Percentiles rank a stretch among this genome's conserved stretches.
Conservation (phyloP, 192 early-diverging fungal species). For the Backusella psychrophila region DNA sequence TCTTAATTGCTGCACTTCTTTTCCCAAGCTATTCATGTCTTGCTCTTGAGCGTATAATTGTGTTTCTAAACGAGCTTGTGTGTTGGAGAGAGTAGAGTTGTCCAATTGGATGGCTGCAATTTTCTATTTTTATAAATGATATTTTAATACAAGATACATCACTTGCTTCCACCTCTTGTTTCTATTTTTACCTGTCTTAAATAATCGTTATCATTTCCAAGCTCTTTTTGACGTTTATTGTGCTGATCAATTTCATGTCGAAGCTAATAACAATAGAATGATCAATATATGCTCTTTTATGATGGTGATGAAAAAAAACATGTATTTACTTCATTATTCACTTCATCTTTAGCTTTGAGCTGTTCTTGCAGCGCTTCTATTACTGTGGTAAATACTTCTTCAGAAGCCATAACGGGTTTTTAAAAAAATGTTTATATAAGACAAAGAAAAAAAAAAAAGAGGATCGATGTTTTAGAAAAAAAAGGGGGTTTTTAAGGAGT, state of each 20-base stretch:
- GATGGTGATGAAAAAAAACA: not conserved
- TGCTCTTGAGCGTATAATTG: constrained; percentile 50
- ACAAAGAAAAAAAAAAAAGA: constrained; percentile 9
- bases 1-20: constrained; percentile 35
- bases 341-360: constrained; percentile 19
- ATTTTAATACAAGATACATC: not conserved
- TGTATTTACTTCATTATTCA: constrained; percentile 20
- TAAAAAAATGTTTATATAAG: not conserved
- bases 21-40: constrained; percentile 32
- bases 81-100: constrained; percentile 28
- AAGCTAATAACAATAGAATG: constrained; percentile 18
- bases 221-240: constrained; percentile 11
- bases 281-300: not conserved
- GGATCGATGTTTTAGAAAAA: not conserved
- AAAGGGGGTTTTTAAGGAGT: not conserved
- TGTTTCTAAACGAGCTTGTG: constrained; percentile 44
- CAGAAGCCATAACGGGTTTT: constrained; percentile 11
- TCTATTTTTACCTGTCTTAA: constrained; percentile 20
- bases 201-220: constrained; percentile 28
- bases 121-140: constrained; percentile 21
- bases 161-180: not conserved
- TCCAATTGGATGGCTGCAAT: constrained; percentile 27
- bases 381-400: constrained; percentile 19
- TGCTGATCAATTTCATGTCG: constrained; percentile 21
- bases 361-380: constrained; percentile 24